Evolutionary conservation across 2,329 filamentous ascomycete genomes (phyloP), one percentile per base, ranked within the genome.

Genomic region (Alternaria consortialis): DNA sequence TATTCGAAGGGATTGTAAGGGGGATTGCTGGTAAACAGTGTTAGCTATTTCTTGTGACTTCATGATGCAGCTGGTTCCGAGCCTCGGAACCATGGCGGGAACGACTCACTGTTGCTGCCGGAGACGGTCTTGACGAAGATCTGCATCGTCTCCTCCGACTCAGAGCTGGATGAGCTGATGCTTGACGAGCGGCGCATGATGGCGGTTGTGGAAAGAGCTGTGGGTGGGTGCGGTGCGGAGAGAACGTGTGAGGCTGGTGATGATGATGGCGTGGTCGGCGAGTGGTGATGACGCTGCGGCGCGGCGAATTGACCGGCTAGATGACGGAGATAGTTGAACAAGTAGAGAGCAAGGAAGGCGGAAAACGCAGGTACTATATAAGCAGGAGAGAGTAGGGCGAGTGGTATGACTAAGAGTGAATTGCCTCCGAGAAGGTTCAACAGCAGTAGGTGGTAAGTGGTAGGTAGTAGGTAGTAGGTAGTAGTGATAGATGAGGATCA

Each of bases 61-160:
- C 29, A 37, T 48, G 44, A 34, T 52, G 32, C 42, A 39, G 34
- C 46, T 36, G 42, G 50, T 52, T 60, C 53, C 66, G 56, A 64
- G 17, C 5, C 8, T 63, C 63, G 65, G 71, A 73, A 72, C 59
- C 23, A 29, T 34, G 56, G 54, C 52, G 40, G 37, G 39, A 39
- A 79, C 85, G 76, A 56, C 60, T 47, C 80, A 88, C 86, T 88
- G 75, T 64, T 70, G 37, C 84, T 82, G 67, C 86, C 86, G 36
- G 84, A 81, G 51, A 87, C 78, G 72, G 84, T 84, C 79, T 87
- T 87, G 76, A 88, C 83, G 77, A 88, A 88, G 77, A 88, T 86
- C 74, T 86, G 85, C 80, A 87, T 87, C 39, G 81, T 86, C 53
- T 85, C 81, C 55, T 83, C 81, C 50, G 77, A 71, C 59, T 85